These are phyloP conservation scores for Castanopsis chinensis DNA, from an alignment of 306 rosid species.

Conservation along the genomic window DNA sequence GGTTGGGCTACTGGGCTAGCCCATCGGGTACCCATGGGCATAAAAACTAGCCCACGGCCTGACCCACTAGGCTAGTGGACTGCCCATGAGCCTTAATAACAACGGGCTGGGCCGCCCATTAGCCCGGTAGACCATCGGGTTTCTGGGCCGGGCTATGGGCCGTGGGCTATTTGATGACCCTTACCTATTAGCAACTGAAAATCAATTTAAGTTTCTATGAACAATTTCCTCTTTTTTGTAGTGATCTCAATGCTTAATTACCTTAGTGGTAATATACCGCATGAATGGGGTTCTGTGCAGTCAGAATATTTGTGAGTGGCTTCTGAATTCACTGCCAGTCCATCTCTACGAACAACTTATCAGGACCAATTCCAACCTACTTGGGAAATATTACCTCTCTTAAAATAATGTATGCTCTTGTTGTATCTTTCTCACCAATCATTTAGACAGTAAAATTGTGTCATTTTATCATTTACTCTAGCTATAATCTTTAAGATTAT, in stretches of 20 bases:
- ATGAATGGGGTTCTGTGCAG: constrained; percentile 19
- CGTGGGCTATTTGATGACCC: too few relatives aligned
- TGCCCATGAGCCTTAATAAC: too few relatives aligned
- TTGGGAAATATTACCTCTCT: constrained; percentile 24
- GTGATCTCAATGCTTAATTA: constrained; percentile 22
- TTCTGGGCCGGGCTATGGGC: too few relatives aligned
- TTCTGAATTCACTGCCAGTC: neutral
- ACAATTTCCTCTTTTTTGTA: neutral
- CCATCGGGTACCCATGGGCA: too few relatives aligned
- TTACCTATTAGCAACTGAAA: too few relatives aligned
- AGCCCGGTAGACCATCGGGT: too few relatives aligned
- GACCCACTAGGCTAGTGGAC: too few relatives aligned
- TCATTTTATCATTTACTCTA: neutral
- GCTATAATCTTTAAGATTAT: neutral
- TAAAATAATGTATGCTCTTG: neutral
- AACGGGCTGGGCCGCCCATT: too few relatives aligned
- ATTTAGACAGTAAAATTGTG: neutral
- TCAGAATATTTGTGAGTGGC: constrained; percentile 24
- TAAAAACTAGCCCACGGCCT: too few relatives aligned
- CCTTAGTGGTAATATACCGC: constrained; percentile 27
- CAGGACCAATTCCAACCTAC: constrained; percentile 25
- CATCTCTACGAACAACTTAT: constrained; percentile 5
- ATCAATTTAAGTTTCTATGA: neutral
- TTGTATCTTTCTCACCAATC: neutral
- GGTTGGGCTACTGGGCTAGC: too few relatives aligned